Percentiles rank a stretch among this genome's conserved stretches.
phyloP scores from a whole-genome alignment of 2,329 filamentous ascomycete species.

The Talaromyces funiculosus region DNA sequence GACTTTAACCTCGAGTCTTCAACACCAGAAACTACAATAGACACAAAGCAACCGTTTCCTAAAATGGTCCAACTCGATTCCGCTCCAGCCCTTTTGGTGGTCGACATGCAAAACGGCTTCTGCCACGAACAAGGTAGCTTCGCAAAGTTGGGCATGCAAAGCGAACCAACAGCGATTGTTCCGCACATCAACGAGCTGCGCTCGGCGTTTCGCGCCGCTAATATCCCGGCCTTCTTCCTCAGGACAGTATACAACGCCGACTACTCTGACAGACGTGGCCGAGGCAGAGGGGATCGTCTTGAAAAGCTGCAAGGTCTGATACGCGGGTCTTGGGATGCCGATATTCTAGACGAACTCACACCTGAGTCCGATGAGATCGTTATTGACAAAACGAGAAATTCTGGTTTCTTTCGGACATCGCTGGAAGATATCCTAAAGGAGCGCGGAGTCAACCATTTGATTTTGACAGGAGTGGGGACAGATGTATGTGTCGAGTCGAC shows the following conservation, averaged over 20 bases:
- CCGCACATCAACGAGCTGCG: slow-evolving; percentile 9
- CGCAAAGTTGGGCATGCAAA: slow-evolving; percentile 3
- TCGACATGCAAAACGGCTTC: slow-evolving; percentile 11
- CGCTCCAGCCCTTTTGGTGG: slow-evolving; percentile 6
- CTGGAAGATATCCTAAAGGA: slow-evolving; percentile 51
- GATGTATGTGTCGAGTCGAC: slow-evolving; percentile 28
- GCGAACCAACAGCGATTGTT: slow-evolving; percentile 10
- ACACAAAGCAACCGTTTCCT: not conserved
- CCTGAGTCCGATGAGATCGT: slow-evolving; percentile 49
- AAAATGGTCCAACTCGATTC: slow-evolving; percentile 11
- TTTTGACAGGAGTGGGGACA: slow-evolving; percentile 53
- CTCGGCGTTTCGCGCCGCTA: slow-evolving; percentile 6
- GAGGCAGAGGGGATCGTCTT: not conserved
- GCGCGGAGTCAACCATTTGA: slow-evolving; percentile 52
- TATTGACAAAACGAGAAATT: slow-evolving; percentile 56
- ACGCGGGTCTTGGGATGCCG: slow-evolving; percentile 19
- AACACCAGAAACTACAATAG: slow-evolving; percentile 1
- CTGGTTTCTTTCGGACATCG: slow-evolving; percentile 54
- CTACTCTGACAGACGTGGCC: slow-evolving; percentile 10
- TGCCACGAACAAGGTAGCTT: slow-evolving; percentile 12
- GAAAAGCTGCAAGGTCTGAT: slow-evolving; percentile 8
- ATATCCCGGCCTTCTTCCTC: slow-evolving; percentile 9
- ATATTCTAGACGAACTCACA: slow-evolving; percentile 51
- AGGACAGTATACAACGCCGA: slow-evolving; percentile 7
- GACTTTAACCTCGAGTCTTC: no score